Evolutionary conservation across 805 yeast genomes (phyloP).

Genomic region (Metschnikowia santaceciliae): DNA sequence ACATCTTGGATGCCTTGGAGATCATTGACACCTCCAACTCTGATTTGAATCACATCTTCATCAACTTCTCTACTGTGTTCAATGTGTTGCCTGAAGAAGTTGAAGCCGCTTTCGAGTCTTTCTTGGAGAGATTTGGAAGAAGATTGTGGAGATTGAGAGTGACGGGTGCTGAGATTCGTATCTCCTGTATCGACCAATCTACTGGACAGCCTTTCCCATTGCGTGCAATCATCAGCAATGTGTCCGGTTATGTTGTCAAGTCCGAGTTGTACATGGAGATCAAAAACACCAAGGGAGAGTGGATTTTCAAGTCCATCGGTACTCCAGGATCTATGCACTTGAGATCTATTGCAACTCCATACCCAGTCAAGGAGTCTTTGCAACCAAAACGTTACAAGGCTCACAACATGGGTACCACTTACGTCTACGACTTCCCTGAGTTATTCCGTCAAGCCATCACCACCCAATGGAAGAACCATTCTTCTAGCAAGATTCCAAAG

Average conservation of each 20-base stretch:
- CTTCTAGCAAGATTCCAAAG: conserved; percentile 59
- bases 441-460: conserved; percentile 89
- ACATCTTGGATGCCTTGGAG: conserved; percentile 91
- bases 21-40: conserved; percentile 92
- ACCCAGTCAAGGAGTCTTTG: conserved; percentile 95
- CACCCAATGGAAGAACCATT: conserved; percentile 75
- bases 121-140: conserved; percentile 95
- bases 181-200: conserved; percentile 85
- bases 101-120: conserved; percentile 95
- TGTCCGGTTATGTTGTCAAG: conserved; percentile 94
- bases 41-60: conserved; percentile 94
- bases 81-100: conserved; percentile 93
- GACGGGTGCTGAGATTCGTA: conserved; percentile 95
- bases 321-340: conserved; percentile 96
- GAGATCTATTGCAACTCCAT: conserved; percentile 92
- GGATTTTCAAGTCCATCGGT: conserved; percentile 96
- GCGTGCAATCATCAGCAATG: conserved; percentile 94
- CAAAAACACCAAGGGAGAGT: conserved; percentile 86
- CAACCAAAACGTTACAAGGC: conserved; percentile 99
- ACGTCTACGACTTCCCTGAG: conserved; percentile 98
- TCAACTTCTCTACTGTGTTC: conserved; percentile 94
- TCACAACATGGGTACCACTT: conserved; percentile 96
- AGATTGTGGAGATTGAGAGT: conserved; percentile 95
- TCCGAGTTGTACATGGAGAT: conserved; percentile 94
- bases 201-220: conserved; percentile 91